Evolutionary conservation across 2,329 filamentous ascomycete species (phyloP), one percentile per base, ranked within the genome.

Genomic region (Dothideomycetidae sp.): DNA sequence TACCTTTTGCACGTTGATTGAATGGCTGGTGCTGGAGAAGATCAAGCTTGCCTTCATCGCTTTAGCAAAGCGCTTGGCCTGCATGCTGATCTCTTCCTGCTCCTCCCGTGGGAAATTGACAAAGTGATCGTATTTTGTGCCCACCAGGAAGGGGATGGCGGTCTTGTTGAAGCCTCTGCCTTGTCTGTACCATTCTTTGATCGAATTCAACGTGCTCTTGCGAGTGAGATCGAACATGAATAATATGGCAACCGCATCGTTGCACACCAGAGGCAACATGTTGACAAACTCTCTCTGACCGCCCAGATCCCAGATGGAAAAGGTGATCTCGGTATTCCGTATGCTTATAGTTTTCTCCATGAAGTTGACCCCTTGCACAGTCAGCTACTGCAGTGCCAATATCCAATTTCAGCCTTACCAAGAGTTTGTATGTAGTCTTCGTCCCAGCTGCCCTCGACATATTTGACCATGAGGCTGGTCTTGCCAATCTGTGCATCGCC

Each of bases 311-410:
- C 90, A 98, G 56, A 98, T 98, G 44, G 85, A 93, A 63, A 98
- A 98, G 30, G 90, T 98, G 59, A 98, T 98, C 62, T 98, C 90
- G 11, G 90, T 98, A 62, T 98, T 98, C 44, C 90, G 81, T 60
- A 98, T 98, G 45, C 84, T 93, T 56, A 98, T 98, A 23, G 90
- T 98, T 71, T 98, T 98, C 61, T 98, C 90, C 90, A 98, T 98
- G 62, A 98, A 98, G 61, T 98, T 98, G 61, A 98, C 90, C 48
- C 90, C 75, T 79, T 49, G 10, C 10, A 15, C 18, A 32, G 48
- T 53, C 17, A 53, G 48, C 40, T 31, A 7, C 16, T 12, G 12
- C 14, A 19, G 16, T 16, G 2, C 31, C 30, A 26, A 10, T 9
- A 34, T 36, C 28, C 17, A 13, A 14, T 28, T 11, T 17, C 21